phyloP scores from a whole-genome alignment of 164 flowering plant species.

The Houttuynia cordata region DNA sequence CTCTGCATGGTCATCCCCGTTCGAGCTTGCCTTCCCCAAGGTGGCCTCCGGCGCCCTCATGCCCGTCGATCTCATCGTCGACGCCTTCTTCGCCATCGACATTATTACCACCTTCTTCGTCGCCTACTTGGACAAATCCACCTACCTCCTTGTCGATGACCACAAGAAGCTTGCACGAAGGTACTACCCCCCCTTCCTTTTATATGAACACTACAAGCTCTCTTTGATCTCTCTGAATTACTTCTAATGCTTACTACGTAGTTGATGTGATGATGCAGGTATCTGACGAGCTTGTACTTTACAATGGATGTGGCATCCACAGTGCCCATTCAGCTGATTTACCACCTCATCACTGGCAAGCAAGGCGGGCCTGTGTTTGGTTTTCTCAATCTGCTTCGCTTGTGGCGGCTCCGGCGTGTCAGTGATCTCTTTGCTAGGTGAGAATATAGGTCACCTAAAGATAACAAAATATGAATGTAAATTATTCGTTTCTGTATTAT shows the following conservation, averaged over 20 bases:
- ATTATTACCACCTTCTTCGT: slow-evolving; percentile 74
- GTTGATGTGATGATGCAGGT: slow-evolving; percentile 42
- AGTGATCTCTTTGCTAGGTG: slow-evolving; percentile 61
- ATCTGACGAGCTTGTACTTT: slow-evolving; percentile 34
- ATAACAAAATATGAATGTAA: not conserved
- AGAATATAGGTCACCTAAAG: not conserved
- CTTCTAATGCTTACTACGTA: not conserved
- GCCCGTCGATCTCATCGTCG: slow-evolving; percentile 55
- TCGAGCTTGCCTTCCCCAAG: slow-evolving; percentile 63
- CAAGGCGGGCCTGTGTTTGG: slow-evolving; percentile 31
- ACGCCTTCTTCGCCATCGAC: slow-evolving; percentile 60
- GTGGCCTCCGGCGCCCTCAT: slow-evolving; percentile 39
- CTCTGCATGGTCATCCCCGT: slow-evolving; percentile 86
- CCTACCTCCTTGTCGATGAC: slow-evolving; percentile 67
- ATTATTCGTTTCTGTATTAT: no score
- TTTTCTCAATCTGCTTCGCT: slow-evolving; percentile 69
- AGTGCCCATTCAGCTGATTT: slow-evolving; percentile 45
- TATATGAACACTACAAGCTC: no score
- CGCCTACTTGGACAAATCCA: slow-evolving; percentile 74
- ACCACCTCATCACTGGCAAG: slow-evolving; percentile 32
- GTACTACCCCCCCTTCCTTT: no score
- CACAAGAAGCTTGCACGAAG: slow-evolving; percentile 57
- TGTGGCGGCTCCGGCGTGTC: slow-evolving; percentile 79
- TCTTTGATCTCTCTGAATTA: not conserved
- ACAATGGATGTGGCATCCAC: slow-evolving; percentile 80